Evolutionary conservation across 83 land plant genomes (phyloP).

Genomic region (Isoetes engelmannii): DNA sequence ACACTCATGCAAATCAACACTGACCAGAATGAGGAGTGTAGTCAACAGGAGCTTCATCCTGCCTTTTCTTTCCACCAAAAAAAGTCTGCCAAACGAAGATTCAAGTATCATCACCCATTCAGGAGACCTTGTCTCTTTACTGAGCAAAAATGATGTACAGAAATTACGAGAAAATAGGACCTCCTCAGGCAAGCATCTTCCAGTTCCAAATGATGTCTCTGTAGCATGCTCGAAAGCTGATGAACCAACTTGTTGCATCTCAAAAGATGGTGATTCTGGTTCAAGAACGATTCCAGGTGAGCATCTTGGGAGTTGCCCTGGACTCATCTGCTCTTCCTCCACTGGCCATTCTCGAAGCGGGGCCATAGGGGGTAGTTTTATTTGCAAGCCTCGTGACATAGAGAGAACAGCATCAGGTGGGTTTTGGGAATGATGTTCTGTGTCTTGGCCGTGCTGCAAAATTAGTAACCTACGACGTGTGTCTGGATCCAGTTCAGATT

Average conservation of each 20-base stretch:
- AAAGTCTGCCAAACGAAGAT: too few species aligned
- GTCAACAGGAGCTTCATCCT: too few species aligned
- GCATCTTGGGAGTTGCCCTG: slow-evolving; percentile 40
- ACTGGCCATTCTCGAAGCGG: slow-evolving; percentile 64
- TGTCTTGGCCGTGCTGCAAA: slow-evolving; percentile 90
- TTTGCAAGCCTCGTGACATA: slow-evolving; percentile 37
- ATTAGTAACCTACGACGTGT: slow-evolving; percentile 85
- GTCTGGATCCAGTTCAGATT: slow-evolving; percentile 95
- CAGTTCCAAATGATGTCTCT: slow-evolving; percentile 16
- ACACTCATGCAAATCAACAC: too few species aligned
- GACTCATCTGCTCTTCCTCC: slow-evolving; percentile 66
- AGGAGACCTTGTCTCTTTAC: too few species aligned
- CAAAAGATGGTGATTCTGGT: slow-evolving; percentile 50
- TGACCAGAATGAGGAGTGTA: too few species aligned
- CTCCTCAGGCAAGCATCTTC: slow-evolving; percentile 9
- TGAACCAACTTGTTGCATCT: slow-evolving; percentile 25
- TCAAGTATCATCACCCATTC: too few species aligned
- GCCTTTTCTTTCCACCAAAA: too few species aligned
- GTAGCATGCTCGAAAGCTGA: slow-evolving; percentile 7
- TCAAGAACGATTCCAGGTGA: slow-evolving; percentile 44
- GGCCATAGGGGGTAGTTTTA: slow-evolving; percentile 36
- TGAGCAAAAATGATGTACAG: too few species aligned
- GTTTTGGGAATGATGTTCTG: slow-evolving; percentile 23
- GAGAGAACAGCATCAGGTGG: slow-evolving; percentile 37
- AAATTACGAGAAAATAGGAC: neutral